A percentile compares a stretch with the other conserved stretches of the same genome.
These are phyloP conservation scores for Chlamydomonas reinhardtii DNA, from an alignment of 163 green algal genomes.

Conservation along the genomic window DNA sequence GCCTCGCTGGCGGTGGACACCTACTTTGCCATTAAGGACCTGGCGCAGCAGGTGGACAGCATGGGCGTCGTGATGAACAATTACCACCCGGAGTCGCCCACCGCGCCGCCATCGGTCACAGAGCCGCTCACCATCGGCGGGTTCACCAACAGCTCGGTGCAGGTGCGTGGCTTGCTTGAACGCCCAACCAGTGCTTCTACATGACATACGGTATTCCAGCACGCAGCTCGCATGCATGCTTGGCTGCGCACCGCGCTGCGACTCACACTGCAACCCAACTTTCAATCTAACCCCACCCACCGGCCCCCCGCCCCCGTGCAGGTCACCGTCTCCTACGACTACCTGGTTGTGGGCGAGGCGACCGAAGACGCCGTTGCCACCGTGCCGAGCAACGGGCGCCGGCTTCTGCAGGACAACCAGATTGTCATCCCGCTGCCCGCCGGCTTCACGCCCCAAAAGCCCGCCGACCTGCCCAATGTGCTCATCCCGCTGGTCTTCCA, in stretches of 20 bases:
- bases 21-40: background rate
- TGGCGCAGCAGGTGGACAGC: background rate
- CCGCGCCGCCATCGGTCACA: background rate
- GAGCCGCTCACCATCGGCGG: background rate
- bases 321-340: background rate
- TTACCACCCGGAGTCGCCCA: background rate
- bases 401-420: background rate
- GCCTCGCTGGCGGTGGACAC: conserved; percentile 4
- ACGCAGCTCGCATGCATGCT: too few species aligned
- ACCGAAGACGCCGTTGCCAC: background rate
- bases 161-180: background rate
- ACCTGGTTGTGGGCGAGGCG: background rate
- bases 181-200: too few species aligned
- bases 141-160: background rate
- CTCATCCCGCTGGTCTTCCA: conserved; percentile 12
- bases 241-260: too few species aligned
- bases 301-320: too few species aligned
- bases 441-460: background rate
- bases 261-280: too few species aligned
- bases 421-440: background rate
- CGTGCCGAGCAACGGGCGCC: background rate
- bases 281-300: too few species aligned
- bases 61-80: background rate
- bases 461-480: background rate
- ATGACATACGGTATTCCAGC: too few species aligned